A percentile compares a stretch with the other conserved stretches of the same genome.
Evolutionary conservation across 2,329 filamentous ascomycete species (phyloP).

Genomic region (Dactylellina haptotyla): DNA sequence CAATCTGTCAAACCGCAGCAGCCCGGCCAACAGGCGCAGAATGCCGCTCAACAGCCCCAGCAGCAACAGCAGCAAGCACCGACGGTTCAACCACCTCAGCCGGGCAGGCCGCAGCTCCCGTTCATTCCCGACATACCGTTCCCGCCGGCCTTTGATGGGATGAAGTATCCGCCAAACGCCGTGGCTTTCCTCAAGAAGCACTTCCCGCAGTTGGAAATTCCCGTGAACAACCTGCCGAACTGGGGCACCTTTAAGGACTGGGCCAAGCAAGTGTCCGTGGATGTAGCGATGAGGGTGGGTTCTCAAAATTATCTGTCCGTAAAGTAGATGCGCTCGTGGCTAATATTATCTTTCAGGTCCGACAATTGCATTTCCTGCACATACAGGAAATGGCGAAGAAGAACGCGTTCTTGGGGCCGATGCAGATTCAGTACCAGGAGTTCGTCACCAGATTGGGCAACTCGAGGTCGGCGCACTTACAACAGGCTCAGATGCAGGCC

Average conservation of each 20-base stretch:
- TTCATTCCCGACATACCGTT: slow-evolving; percentile 38
- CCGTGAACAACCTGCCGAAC: slow-evolving; percentile 15
- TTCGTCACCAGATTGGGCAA: slow-evolving; percentile 17
- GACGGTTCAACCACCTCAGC: slow-evolving; percentile 5
- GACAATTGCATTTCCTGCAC: slow-evolving; percentile 47
- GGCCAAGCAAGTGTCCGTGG: slow-evolving; percentile 31
- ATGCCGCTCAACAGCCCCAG: background rate
- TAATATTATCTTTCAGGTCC: slow-evolving; percentile 14
- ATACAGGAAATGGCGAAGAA: slow-evolving; percentile 44
- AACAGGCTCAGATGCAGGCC: slow-evolving; percentile 28
- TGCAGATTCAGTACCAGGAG: slow-evolving; percentile 36
- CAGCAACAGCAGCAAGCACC: slow-evolving; percentile 9
- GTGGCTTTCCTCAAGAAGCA: slow-evolving; percentile 35
- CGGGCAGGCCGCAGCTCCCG: slow-evolving; percentile 4
- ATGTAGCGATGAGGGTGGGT: slow-evolving; percentile 28
- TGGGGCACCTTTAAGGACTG: slow-evolving; percentile 46
- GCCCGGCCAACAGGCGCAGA: background rate
- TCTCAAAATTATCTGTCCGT: background rate
- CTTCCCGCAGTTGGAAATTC: slow-evolving; percentile 20
- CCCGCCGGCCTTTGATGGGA: slow-evolving; percentile 25
- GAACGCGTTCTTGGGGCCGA: slow-evolving; percentile 13
- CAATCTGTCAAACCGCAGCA: slow-evolving; percentile 7
- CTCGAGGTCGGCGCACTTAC: slow-evolving; percentile 24
- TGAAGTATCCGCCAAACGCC: slow-evolving; percentile 36
- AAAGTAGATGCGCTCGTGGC: background rate